Percentiles rank a stretch among this genome's conserved stretches.
phyloP scores from a whole-genome alignment of 75 land plant genomes.

The Pinus tabuliformis region DNA sequence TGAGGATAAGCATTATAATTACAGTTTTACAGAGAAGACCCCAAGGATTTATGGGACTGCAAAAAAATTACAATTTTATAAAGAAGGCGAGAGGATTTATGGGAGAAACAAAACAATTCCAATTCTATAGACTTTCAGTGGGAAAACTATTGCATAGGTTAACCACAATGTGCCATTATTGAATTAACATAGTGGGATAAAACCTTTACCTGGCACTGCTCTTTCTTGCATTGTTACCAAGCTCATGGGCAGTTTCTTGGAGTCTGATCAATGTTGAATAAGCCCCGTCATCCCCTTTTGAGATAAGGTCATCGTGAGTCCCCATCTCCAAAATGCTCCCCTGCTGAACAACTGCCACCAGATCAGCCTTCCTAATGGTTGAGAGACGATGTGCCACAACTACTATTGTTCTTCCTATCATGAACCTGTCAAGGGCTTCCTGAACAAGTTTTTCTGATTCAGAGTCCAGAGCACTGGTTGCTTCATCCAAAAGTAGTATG shows the following conservation, averaged over 20 bases:
- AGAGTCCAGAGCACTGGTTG: slow-evolving; percentile 86
- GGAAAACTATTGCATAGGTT: too few species aligned
- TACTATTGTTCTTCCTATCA: slow-evolving; percentile 85
- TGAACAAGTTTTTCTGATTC: slow-evolving; percentile 85
- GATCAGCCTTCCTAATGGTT: slow-evolving; percentile 80
- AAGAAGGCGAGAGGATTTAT: not conserved
- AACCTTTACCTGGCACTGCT: slow-evolving; percentile 66
- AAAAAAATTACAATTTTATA: too few species aligned
- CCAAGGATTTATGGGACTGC: too few species aligned
- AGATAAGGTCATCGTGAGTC: slow-evolving; percentile 74
- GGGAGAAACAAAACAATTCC: not conserved
- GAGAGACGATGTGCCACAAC: slow-evolving; percentile 91
- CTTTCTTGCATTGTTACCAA: slow-evolving; percentile 59
- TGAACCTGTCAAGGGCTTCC: slow-evolving; percentile 82
- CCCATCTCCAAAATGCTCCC: slow-evolving; percentile 73
- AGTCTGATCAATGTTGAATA: slow-evolving; percentile 72
- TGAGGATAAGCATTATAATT: too few species aligned
- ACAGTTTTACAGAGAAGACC: too few species aligned
- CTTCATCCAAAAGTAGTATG: slow-evolving; percentile 88
- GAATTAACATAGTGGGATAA: not conserved
- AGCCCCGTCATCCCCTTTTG: slow-evolving; percentile 61
- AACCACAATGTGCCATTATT: not conserved
- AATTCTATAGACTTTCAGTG: too few species aligned
- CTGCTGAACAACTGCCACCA: slow-evolving; percentile 74
- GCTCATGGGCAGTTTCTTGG: slow-evolving; percentile 67